Conservation (phyloP, 257 asterid genomes). For the Solanum sejunctum region DNA sequence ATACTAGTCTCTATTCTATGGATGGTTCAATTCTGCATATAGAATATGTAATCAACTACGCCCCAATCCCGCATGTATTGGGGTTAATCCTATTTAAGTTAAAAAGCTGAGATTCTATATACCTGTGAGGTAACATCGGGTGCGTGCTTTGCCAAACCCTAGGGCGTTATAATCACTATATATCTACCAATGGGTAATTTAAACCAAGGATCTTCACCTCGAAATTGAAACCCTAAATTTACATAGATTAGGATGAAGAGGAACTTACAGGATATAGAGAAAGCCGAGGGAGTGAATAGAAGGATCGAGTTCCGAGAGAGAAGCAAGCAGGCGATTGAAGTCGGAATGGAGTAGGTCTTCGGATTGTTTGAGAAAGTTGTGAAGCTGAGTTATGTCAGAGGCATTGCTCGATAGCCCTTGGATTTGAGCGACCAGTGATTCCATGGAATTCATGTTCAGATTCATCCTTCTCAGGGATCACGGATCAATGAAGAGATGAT, state of each 20-base stretch:
- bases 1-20: not conserved
- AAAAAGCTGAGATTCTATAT: too few species aligned
- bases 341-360: constrained; percentile 62
- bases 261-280: constrained; percentile 51
- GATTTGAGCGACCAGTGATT: constrained; percentile 70
- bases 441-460: constrained; percentile 60
- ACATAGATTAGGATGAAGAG: not conserved
- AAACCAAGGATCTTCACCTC: not conserved
- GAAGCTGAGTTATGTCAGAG: constrained; percentile 56
- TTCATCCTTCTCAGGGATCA: constrained; percentile 20
- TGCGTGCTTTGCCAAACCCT: not conserved
- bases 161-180: not conserved
- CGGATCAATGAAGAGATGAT: not conserved
- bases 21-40: not conserved
- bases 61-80: not conserved
- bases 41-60: not conserved
- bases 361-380: constrained; percentile 48
- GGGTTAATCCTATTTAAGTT: not conserved
- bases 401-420: constrained; percentile 47
- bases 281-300: constrained; percentile 68
- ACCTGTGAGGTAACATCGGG: too few species aligned
- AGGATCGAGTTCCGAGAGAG: constrained; percentile 67
- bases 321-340: constrained; percentile 37
- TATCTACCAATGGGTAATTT: not conserved
- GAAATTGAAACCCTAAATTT: not conserved